These are phyloP conservation scores for Hirsutella thompsonii DNA, from an alignment of 2,329 filamentous ascomycete species.

Conservation along the genomic window DNA sequence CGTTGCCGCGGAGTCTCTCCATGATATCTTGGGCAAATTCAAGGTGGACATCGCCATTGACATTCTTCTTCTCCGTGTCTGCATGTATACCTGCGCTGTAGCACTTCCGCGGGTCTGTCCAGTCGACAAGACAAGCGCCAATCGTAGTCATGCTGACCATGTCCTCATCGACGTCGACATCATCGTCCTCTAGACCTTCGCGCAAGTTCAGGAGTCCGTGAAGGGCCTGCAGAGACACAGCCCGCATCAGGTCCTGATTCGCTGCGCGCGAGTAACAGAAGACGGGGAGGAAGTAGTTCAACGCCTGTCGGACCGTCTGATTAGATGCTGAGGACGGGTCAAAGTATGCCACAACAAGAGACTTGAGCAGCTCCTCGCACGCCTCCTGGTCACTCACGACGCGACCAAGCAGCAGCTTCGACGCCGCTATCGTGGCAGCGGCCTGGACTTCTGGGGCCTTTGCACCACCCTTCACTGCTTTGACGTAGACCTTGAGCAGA, in stretches of 20 bases:
- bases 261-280: conserved; percentile 78
- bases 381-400: conserved; percentile 59
- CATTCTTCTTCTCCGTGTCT: conserved; percentile 47
- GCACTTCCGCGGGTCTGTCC: conserved; percentile 85
- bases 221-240: conserved; percentile 60
- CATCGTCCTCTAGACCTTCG: conserved; percentile 61
- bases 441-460: conserved; percentile 65
- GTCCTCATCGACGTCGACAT: conserved; percentile 59
- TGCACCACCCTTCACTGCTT: conserved; percentile 60
- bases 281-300: conserved; percentile 90
- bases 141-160: conserved; percentile 71
- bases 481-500: conserved; percentile 75
- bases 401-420: conserved; percentile 73
- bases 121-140: conserved; percentile 76
- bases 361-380: conserved; percentile 66
- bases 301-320: conserved; percentile 68
- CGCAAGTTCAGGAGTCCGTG: conserved; percentile 62
- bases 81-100: conserved; percentile 36
- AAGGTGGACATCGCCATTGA: conserved; percentile 70
- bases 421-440: conserved; percentile 66
- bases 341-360: conserved; percentile 78
- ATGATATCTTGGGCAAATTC: conserved; percentile 66
- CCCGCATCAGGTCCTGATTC: conserved; percentile 72
- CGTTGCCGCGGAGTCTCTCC: conserved; percentile 54
- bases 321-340: conserved; percentile 72